These are phyloP conservation scores for Candida maris DNA, from an alignment of 805 yeast species.

Conservation along the genomic window DNA sequence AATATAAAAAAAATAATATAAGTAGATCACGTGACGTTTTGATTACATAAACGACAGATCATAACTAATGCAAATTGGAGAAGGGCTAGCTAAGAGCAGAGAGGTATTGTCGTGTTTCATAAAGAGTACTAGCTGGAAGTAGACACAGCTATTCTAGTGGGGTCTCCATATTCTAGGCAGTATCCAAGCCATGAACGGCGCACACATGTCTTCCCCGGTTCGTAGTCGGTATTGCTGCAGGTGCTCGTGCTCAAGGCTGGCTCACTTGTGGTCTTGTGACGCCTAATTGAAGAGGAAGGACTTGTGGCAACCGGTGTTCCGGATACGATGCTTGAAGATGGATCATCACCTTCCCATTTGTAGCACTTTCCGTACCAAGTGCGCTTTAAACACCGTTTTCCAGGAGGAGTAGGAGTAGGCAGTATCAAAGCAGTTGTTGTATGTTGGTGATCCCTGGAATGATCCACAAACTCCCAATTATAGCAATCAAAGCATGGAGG, in stretches of 20 bases:
- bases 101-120: too few species aligned
- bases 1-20: too few species aligned
- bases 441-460: conserved; percentile 32
- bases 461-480: conserved; percentile 76
- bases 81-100: too few species aligned
- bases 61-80: too few species aligned
- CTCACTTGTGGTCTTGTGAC: too few species aligned
- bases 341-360: conserved; percentile 32
- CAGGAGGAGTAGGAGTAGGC: conserved; percentile 25
- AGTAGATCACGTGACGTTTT: too few species aligned
- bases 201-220: conserved; percentile 10
- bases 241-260: too few species aligned
- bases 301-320: too few species aligned
- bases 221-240: conserved; percentile 1
- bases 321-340: conserved; percentile 4
- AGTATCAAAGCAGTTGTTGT: conserved; percentile 28
- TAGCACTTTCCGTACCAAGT: conserved; percentile 62
- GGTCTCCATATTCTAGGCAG: conserved; percentile 19
- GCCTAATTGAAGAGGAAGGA: neutral
- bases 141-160: neutral
- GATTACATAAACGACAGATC: too few species aligned
- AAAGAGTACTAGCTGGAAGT: too few species aligned
- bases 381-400: conserved; percentile 48
- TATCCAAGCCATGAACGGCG: conserved; percentile 21
- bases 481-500: conserved; percentile 89